These are phyloP conservation scores for Mucor indicus DNA, from an alignment of 371 early-diverging fungal species.

Conservation along the genomic window DNA sequence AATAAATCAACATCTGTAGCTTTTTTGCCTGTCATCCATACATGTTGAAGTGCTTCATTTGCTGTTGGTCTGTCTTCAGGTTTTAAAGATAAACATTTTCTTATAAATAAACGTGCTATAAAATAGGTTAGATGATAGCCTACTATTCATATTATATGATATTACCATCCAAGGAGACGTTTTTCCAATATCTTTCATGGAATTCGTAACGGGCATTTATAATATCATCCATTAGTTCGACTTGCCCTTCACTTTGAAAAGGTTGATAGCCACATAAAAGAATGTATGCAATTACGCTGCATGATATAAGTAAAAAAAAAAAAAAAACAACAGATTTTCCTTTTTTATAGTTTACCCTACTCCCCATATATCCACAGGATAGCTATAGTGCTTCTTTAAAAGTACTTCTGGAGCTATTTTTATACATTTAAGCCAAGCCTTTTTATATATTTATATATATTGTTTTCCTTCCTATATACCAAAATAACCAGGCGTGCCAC, in stretches of 20 bases:
- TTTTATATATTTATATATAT: too few relatives aligned
- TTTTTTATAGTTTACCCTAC: conserved; percentile 43
- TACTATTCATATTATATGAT: too few relatives aligned
- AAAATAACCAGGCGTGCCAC: conserved; percentile 60
- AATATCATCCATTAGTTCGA: conserved; percentile 59
- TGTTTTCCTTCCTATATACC: not conserved
- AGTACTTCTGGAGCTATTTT: conserved; percentile 81
- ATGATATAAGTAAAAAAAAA: not conserved
- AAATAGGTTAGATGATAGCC: conserved; percentile 46
- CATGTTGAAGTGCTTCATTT: conserved; percentile 75
- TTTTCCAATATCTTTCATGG: conserved; percentile 75
- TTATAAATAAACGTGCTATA: conserved; percentile 87
- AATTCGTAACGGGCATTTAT: conserved; percentile 65
- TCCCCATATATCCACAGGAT: conserved; percentile 84
- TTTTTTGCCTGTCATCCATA: conserved; percentile 66
- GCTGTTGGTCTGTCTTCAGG: conserved; percentile 75
- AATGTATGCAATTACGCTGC: conserved; percentile 65
- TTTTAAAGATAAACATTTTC: conserved; percentile 65
- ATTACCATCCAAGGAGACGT: conserved; percentile 66
- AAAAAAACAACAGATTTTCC: not conserved
- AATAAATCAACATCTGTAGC: conserved; percentile 60
- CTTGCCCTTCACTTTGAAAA: conserved; percentile 62
- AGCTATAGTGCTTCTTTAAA: conserved; percentile 63
- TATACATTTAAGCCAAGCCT: too few relatives aligned
- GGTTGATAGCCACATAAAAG: conserved; percentile 73